These are phyloP conservation scores for Salvia splendens DNA, from an alignment of 257 asterid genomes.

Conservation along the genomic window DNA sequence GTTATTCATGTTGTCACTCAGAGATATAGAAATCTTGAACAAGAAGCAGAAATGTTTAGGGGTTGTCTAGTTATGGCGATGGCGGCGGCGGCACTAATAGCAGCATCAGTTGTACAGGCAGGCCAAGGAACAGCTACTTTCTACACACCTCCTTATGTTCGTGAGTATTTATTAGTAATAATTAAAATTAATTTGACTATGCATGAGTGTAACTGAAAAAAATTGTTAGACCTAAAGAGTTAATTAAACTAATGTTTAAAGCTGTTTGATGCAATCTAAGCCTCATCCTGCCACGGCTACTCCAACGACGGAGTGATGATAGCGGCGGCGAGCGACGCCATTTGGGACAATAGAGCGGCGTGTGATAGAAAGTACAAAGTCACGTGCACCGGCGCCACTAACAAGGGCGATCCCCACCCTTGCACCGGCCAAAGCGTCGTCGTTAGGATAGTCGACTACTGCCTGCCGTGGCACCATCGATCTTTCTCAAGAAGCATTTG, in stretches of 20 bases:
- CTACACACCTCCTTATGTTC: constrained; percentile 59
- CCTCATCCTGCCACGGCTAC: constrained; percentile 46
- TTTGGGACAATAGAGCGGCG: constrained; percentile 40
- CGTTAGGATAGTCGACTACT: constrained; percentile 41
- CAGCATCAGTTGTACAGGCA: constrained; percentile 30
- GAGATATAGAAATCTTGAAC: neutral
- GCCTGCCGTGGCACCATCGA: constrained; percentile 50
- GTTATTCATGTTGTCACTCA: constrained; percentile 13
- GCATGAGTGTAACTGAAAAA: too few relatives aligned
- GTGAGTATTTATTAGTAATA: constrained; percentile 41
- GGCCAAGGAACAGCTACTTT: constrained; percentile 51
- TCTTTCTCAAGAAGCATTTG: constrained; percentile 54
- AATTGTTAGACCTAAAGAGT: too few relatives aligned
- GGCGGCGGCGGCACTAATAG: neutral
- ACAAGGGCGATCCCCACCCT: constrained; percentile 44
- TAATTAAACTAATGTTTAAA: neutral
- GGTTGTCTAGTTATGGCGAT: neutral
- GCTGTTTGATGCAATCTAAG: constrained; percentile 21
- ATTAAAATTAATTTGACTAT: neutral
- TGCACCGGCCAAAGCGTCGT: constrained; percentile 45
- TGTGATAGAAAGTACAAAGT: constrained; percentile 47
- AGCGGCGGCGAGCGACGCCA: constrained; percentile 49
- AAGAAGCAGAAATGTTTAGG: constrained; percentile 10
- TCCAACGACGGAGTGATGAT: constrained; percentile 44
- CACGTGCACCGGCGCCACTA: constrained; percentile 49